These are phyloP conservation scores for Claviceps fusiformis DNA, from an alignment of 2,329 filamentous ascomycete species.

Conservation along the genomic window DNA sequence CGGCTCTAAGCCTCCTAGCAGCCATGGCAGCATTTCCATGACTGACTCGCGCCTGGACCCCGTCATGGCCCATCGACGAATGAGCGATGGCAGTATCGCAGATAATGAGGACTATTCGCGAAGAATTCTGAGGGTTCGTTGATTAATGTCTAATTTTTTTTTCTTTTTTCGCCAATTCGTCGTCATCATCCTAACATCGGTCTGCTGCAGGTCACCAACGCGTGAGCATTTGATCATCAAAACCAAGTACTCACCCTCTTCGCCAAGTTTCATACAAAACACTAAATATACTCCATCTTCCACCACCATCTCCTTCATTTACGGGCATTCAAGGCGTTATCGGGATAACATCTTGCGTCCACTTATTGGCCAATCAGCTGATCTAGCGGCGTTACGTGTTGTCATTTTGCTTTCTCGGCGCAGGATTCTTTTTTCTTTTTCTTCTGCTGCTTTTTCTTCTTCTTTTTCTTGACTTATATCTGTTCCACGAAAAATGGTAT, in stretches of 20 bases:
- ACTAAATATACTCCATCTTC: constrained; percentile 16
- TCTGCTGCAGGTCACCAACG: constrained; percentile 39
- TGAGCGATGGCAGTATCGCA: constrained; percentile 91
- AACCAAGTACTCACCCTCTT: background rate
- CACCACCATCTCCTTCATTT: constrained; percentile 14
- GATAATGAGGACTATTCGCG: constrained; percentile 96
- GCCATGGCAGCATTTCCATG: constrained; percentile 54
- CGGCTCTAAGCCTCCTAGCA: constrained; percentile 46
- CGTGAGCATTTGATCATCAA: constrained; percentile 24
- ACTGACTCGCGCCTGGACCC: constrained; percentile 79
- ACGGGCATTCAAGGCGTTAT: constrained; percentile 30
- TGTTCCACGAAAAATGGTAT: constrained; percentile 1
- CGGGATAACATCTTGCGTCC: constrained; percentile 25
- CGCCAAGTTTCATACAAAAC: constrained; percentile 4
- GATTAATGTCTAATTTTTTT: too few relatives aligned
- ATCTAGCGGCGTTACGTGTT: constrained; percentile 24
- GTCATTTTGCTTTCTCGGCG: constrained; percentile 16
- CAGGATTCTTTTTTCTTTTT: constrained; percentile 13
- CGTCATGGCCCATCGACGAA: constrained; percentile 66
- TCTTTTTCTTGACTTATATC: background rate
- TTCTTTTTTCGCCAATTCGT: background rate
- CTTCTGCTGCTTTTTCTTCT: too few relatives aligned
- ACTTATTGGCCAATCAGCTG: constrained; percentile 19
- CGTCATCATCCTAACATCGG: background rate
- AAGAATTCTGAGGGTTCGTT: constrained; percentile 78